Conservation (phyloP, 371 early-diverging fungal genomes). For the Mucor mucedo region DNA sequence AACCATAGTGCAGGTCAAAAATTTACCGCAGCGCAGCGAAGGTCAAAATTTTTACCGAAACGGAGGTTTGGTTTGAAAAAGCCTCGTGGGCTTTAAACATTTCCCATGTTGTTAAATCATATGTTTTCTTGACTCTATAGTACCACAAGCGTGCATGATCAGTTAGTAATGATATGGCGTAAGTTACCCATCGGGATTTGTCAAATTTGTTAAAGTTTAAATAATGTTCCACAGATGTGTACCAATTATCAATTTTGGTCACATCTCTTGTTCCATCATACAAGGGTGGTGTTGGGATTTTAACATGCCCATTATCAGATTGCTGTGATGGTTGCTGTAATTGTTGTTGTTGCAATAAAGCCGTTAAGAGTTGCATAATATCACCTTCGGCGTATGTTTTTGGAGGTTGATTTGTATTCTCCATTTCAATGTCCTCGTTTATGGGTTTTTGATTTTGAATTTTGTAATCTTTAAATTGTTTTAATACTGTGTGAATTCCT, state of each 20-base stretch:
- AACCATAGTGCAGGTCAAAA: too few relatives aligned
- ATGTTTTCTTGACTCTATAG: background rate
- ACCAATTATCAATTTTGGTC: background rate
- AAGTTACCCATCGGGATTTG: background rate
- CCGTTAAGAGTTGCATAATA: background rate
- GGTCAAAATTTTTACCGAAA: too few relatives aligned
- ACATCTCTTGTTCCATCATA: conserved; percentile 8
- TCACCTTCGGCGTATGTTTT: background rate
- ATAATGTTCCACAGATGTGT: background rate
- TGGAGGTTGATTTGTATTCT: background rate
- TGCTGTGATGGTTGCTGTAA: background rate
- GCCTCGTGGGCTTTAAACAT: too few relatives aligned
- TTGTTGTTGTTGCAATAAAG: background rate
- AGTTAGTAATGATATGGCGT: background rate
- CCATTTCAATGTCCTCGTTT: background rate
- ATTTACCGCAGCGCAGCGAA: too few relatives aligned
- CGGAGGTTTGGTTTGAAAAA: too few relatives aligned
- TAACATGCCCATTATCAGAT: background rate
- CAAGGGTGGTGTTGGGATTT: background rate
- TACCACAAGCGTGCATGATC: background rate
- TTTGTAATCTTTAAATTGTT: background rate
- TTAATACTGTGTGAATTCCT: background rate
- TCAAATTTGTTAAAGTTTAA: background rate
- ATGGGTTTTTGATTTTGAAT: background rate
- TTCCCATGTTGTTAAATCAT: background rate